phyloP scores from a whole-genome alignment of 805 yeast species.

The Ogataea neopini region DNA sequence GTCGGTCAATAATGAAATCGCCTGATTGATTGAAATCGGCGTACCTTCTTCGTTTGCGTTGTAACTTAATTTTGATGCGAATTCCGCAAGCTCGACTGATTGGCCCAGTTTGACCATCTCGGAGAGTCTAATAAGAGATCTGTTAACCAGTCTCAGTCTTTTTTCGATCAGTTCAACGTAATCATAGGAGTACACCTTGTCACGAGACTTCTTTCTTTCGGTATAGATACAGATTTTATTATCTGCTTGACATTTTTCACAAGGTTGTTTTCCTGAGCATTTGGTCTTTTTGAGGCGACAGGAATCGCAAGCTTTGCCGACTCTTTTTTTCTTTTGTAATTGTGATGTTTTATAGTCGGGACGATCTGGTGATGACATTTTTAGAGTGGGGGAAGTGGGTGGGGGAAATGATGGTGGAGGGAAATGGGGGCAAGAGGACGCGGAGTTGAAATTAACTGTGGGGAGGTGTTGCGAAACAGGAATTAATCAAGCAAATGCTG shows the following conservation, averaged over 20 bases:
- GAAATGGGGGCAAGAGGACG: neutral
- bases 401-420: too few relatives aligned
- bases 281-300: conserved; percentile 64
- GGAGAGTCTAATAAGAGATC: conserved; percentile 46
- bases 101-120: conserved; percentile 27
- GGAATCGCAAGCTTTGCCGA: conserved; percentile 64
- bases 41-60: conserved; percentile 21
- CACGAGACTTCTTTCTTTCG: conserved; percentile 53
- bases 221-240: conserved; percentile 62
- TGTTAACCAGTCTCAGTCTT: conserved; percentile 52
- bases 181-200: conserved; percentile 57
- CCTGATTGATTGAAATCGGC: conserved; percentile 46
- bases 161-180: conserved; percentile 66
- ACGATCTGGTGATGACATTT: conserved; percentile 11
- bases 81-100: conserved; percentile 12
- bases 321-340: conserved; percentile 46
- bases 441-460: neutral
- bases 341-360: conserved; percentile 7
- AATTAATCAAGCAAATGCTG: too few relatives aligned
- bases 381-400: neutral
- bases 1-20: conserved; percentile 44
- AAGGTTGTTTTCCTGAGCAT: conserved; percentile 64
- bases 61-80: conserved; percentile 18
- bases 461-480: too few relatives aligned
- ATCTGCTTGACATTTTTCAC: conserved; percentile 54